Evolutionary conservation across 2,329 filamentous ascomycete genomes (phyloP).

Genomic region (Calcarisporium arbuscula): DNA sequence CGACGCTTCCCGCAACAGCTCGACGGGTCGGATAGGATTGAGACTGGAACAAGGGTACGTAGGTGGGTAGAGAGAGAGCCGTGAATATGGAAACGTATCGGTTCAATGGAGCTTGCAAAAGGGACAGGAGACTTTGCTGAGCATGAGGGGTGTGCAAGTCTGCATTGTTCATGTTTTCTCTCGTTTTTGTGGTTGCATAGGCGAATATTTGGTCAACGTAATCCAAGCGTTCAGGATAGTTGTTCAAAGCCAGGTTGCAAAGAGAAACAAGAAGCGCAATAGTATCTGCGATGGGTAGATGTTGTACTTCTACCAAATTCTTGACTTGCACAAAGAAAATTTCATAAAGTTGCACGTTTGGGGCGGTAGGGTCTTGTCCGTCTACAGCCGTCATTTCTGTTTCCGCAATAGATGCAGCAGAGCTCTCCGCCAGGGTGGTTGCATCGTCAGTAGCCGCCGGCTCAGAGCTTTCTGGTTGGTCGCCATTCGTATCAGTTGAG

Average conservation of each 20-base stretch:
- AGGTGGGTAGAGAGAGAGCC: constrained; percentile 86
- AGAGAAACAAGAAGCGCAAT: constrained; percentile 92
- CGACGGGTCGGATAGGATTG: constrained; percentile 90
- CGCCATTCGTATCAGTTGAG: constrained; percentile 20
- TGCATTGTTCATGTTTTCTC: constrained; percentile 87
- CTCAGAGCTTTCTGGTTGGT: constrained; percentile 8
- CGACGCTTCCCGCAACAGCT: constrained; percentile 84
- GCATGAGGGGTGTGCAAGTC: constrained; percentile 84
- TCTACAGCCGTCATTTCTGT: constrained; percentile 44
- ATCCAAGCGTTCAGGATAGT: constrained; percentile 87
- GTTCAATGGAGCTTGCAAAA: constrained; percentile 85
- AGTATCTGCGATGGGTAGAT: constrained; percentile 88
- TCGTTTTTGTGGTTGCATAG: constrained; percentile 80
- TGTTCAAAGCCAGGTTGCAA: constrained; percentile 87
- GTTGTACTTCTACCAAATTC: constrained; percentile 84
- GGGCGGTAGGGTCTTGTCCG: constrained; percentile 40
- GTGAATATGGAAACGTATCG: constrained; percentile 93
- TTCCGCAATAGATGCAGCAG: constrained; percentile 36
- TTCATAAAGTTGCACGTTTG: constrained; percentile 83
- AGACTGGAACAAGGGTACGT: constrained; percentile 80
- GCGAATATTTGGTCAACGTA: constrained; percentile 92
- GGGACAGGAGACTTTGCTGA: constrained; percentile 81
- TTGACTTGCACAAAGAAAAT: constrained; percentile 97
- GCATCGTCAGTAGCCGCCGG: constrained; percentile 22
- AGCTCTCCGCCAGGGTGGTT: constrained; percentile 22